Base-by-base conservation (phyloP, 2,329 filamentous ascomycete species). In the Alternaria brassicae region DNA sequence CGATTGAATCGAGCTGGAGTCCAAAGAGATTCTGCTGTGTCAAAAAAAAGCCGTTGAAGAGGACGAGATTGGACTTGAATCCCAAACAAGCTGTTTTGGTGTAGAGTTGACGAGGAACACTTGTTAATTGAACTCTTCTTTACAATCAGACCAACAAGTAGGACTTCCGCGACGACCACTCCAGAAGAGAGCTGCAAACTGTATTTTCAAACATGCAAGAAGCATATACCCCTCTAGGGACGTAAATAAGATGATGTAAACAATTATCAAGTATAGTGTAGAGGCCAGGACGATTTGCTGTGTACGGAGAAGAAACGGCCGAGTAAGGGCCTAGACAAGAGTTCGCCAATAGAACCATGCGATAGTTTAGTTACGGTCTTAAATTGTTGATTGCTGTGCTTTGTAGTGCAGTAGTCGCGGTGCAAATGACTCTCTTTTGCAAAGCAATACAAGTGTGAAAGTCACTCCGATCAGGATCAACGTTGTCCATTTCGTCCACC, bases 221-320 rank as follows among this genome's bases (percentile, higher is more conserved):
- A 21, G 21, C 25, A 42, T 77, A 69, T 82, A 85, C 1, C 84
- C 84, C 3, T 82, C 79, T 4, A 86, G 78, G 51, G 86, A 83
- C 0, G 83, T 82, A 68, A 86, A 87, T 0, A 86, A 72, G 0
- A 85, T 77, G 19, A 84, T 82, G 60, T 87, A 87, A 2, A 84
- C 4, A 83, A 86, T 77, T 0, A 81, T 80, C 32, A 86, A 77
- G 57, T 86, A 87, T 0, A 86, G 48, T 0, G 80, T 79, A 58
- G 85, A 76, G 5, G 82, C 72, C 6, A 84, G 73, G 40, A 85
- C 79, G 60, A 85, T 82, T 0, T 82, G 82, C 3, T 72, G 30
- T 6, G 80, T 80, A 17, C 27, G 42, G 41, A 84, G 78, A 5
- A 78, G 65, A 50, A 81, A 78, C 0, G 82, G 81, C 3, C 82